A percentile compares a stretch with the other conserved stretches of the same genome.
Conservation (phyloP, 352 stramenopile genomes). For the Globisporangium canariense region DNA sequence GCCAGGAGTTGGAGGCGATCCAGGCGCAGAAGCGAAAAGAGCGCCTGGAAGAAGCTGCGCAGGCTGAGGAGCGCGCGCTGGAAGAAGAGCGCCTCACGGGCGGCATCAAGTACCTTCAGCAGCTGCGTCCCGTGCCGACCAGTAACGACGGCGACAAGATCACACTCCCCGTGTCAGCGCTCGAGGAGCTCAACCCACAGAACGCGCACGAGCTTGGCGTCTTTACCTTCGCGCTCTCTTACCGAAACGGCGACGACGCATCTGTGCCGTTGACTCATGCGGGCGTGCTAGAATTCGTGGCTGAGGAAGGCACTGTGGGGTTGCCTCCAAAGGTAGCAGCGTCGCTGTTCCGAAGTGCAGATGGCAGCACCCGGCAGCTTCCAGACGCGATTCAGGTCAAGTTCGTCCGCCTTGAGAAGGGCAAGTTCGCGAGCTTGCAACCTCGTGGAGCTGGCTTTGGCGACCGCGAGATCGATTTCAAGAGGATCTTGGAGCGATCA, state of each 20-base stretch:
- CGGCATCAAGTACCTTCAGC: conserved; percentile 60
- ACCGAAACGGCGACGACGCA: conserved; percentile 12
- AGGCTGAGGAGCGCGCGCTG: conserved; percentile 42
- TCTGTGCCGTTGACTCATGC: conserved; percentile 52
- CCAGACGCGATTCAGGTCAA: conserved; percentile 50
- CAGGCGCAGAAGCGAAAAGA: conserved; percentile 47
- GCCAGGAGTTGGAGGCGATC: conserved; percentile 35
- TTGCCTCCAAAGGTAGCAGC: conserved; percentile 74
- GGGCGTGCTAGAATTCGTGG: conserved; percentile 79
- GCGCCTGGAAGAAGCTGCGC: conserved; percentile 36
- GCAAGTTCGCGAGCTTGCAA: conserved; percentile 66
- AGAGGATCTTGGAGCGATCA: conserved; percentile 68
- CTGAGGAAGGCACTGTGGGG: conserved; percentile 69
- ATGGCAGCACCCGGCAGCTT: conserved; percentile 7
- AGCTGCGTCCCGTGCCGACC: conserved; percentile 45
- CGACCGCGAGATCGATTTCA: conserved; percentile 78
- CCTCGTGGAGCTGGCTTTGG: conserved; percentile 66
- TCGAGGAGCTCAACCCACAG: conserved; percentile 76
- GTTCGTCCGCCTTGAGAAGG: conserved; percentile 71
- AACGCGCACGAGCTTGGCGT: conserved; percentile 71
- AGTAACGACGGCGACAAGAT: conserved; percentile 71
- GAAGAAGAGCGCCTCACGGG: conserved; percentile 71
- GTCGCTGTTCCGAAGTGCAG: conserved; percentile 46
- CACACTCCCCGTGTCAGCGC: conserved; percentile 63
- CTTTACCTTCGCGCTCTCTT: conserved; percentile 80